Conservation (phyloP, 257 asterid species). For the Leptodermis oblonga region DNA sequence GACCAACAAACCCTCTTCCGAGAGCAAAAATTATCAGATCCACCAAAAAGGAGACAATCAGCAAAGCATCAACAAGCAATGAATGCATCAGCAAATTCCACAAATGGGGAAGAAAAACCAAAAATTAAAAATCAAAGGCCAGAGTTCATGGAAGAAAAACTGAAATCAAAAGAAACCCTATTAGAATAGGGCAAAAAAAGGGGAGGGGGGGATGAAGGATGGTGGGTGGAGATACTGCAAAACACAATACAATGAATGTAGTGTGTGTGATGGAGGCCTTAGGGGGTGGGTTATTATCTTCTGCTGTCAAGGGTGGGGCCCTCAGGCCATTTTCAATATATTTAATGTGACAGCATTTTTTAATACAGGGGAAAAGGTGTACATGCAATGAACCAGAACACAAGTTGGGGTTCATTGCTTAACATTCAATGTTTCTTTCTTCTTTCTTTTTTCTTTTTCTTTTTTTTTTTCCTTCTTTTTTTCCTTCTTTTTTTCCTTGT, state of each 20-base stretch:
- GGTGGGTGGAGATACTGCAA: conserved; percentile 26
- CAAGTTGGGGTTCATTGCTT: conserved; percentile 34
- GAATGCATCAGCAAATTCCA: conserved; percentile 54
- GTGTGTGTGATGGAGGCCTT: conserved; percentile 8
- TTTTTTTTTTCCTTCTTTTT: too few species aligned
- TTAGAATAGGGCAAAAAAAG: conserved; percentile 70
- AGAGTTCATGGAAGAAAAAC: conserved; percentile 27
- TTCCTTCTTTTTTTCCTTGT: too few species aligned
- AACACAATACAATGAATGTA: conserved; percentile 18
- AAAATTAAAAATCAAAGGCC: conserved; percentile 15
- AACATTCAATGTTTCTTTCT: conserved; percentile 46
- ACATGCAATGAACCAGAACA: conserved; percentile 62
- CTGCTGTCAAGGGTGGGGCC: conserved; percentile 46
- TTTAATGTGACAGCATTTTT: conserved; percentile 13
- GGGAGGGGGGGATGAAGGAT: conserved; percentile 1
- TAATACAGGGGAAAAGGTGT: background rate
- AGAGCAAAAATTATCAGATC: conserved; percentile 50
- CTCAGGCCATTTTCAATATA: background rate
- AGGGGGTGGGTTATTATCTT: conserved; percentile 28
- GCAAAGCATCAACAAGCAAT: conserved; percentile 26
- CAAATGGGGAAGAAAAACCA: conserved; percentile 7
- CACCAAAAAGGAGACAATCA: conserved; percentile 32
- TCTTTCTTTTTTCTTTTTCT: conserved; percentile 20
- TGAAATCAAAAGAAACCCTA: conserved; percentile 51
- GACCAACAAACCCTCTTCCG: conserved; percentile 51